Base-by-base conservation (phyloP, 2,329 filamentous ascomycete species). In the Dothideomycetes sp. region DNA sequence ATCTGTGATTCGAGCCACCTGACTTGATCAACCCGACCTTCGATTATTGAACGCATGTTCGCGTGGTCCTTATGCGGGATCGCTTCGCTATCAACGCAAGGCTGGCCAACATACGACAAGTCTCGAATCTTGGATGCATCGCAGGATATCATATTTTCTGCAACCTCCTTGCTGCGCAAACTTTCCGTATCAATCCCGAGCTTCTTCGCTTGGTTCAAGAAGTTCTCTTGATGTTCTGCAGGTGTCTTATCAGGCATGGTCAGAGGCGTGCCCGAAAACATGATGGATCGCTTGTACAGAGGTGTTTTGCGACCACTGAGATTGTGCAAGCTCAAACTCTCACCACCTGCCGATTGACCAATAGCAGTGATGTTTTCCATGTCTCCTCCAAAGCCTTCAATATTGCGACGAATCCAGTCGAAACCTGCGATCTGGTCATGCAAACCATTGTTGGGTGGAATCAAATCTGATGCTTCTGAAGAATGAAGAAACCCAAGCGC, bases 401-500 rank as follows among this genome's bases (percentile, higher is more conserved):
- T 68, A 49, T 75, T 72, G 30, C 64, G 58, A 3, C 58, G 58
- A 0, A 71, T 54, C 72, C 72, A 76, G 52, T 73, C 64, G 0
- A 75, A 50, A 0, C 68, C 70, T 8, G 64, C 48, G 2, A 72
- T 63, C 49, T 77, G 73, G 49, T 79, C 73, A 4, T 66, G 60
- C 7, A 76, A 54, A 2, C 70, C 73, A 2, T 71, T 52, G 44
- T 76, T 76, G 28, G 62, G 53, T 1, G 47, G 40, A 10, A 46
- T 37, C 15, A 46, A 19, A 10, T 43, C 22, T 19, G 32, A 15
- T 8, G 36, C 44, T 22, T 41, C 20, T 4, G 44, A 23, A 20
- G 31, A 41, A 22, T 48, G 41, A 15, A 48, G 33, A 22, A 48
- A 48, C 1, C 46, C 46, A 11, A 48, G 41, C 4, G 44, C 46